Evolutionary conservation across 257 asterid species (phyloP), one percentile per base, ranked within the genome.

Genomic region (Rehmannia glutinosa): DNA sequence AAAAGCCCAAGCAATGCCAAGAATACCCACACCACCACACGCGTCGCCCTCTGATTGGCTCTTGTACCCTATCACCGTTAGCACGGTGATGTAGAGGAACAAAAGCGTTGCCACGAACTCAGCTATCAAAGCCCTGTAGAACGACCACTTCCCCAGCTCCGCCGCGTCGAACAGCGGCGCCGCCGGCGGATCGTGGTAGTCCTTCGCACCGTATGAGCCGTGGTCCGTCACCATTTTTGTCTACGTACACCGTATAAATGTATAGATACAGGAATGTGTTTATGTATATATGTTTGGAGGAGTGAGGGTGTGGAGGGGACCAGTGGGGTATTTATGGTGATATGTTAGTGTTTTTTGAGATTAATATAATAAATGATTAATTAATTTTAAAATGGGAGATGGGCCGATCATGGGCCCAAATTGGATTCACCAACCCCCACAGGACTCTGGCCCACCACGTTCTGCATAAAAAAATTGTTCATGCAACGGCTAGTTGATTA

Each of bases 1-100:
- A 39, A 78, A 78, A 39, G 83, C 83, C 86, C 86, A 81, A 1
- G 86, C 83, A 68, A 81, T 75, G 17, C 86, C 86, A 27, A 81
- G 81, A 38, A 72, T 16, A 3, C 86, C 86, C 1, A 78, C 83
- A 1, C 86, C 81, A 12, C 70, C 75, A 7, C 82, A 73, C 38
- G 51, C 13, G 36, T 20, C 23, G 10, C 23, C 60, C 35, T 76
- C 77, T 8, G 72, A 68, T 64, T 81, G 81, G 58, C 30, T 43
- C 4, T 74, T 68, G 72, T 81, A 67, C 20, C 86, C 83, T 9
- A 81, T 81, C 13, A 81, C 80, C 32, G 86, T 81, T 53, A 74
- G 4, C 6, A 77, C 78, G 0, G 75, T 69, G 19, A 81, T 61
- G 66, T 77, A 81, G 21, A 81, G 86, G 57, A 81, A 81, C 27